Conservation (phyloP, 2,329 filamentous ascomycete genomes). For the Sarocladium kiliense region DNA sequence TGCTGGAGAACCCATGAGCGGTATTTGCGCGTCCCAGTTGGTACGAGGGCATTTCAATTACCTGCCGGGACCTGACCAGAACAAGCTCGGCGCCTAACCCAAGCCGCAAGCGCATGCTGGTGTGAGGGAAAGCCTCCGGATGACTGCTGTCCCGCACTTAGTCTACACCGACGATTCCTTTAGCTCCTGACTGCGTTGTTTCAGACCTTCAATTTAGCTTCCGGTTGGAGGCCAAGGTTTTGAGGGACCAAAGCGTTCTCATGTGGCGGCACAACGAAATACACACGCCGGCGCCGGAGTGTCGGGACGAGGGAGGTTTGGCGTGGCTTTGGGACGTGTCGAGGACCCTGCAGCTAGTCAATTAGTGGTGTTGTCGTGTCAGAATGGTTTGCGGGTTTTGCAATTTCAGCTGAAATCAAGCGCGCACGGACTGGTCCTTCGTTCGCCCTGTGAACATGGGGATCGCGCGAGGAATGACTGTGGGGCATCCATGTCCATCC, state of each 20-base stretch:
- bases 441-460: neutral
- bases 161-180: neutral
- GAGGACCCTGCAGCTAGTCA: neutral
- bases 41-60: too few relatives aligned
- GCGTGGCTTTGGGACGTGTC: neutral
- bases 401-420: neutral
- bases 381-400: neutral
- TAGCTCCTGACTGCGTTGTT: neutral
- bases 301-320: neutral
- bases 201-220: too few relatives aligned
- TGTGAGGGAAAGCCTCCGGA: neutral
- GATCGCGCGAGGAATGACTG: neutral
- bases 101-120: neutral
- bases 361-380: slow-evolving; percentile 8
- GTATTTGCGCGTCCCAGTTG: neutral
- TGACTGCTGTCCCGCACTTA: neutral
- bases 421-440: neutral
- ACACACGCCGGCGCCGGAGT: slow-evolving; percentile 4
- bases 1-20: neutral
- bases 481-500: neutral
- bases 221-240: neutral
- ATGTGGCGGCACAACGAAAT: neutral
- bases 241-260: neutral
- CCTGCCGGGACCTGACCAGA: neutral
- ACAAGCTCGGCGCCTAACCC: neutral